A percentile compares a stretch with the other conserved stretches of the same genome.
These are phyloP conservation scores for Smallanthus sonchifolius DNA, from an alignment of 129 eudicot genomes.

Conservation along the genomic window DNA sequence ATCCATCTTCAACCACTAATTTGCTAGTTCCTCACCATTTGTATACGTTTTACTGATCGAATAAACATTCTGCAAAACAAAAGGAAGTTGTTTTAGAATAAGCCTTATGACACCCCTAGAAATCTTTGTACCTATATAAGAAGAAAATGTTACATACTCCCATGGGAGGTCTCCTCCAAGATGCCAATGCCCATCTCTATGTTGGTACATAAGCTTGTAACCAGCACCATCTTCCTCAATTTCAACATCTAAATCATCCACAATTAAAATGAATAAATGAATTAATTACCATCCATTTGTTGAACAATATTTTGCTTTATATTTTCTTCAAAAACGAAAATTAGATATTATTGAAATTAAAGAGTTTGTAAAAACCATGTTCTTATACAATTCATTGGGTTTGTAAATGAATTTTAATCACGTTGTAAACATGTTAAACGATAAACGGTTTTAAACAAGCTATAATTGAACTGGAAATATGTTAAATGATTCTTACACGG, in stretches of 20 bases:
- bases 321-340: neutral
- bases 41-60: constrained; percentile 24
- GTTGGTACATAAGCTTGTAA: constrained; percentile 31
- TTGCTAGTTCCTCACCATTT: constrained; percentile 15
- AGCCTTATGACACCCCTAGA: too few relatives aligned
- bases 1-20: neutral
- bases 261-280: neutral
- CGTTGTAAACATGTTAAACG: neutral
- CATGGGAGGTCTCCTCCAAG: constrained; percentile 37
- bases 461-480: too few relatives aligned
- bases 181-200: constrained; percentile 33
- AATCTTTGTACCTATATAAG: neutral
- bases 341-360: neutral
- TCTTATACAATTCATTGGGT: neutral
- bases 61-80: constrained; percentile 28
- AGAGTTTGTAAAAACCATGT: neutral
- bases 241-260: constrained; percentile 22
- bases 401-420: neutral
- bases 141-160: constrained; percentile 29
- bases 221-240: constrained; percentile 24
- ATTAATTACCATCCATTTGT: neutral
- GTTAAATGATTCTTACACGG: too few relatives aligned
- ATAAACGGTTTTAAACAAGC: neutral
- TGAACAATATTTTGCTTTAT: neutral
- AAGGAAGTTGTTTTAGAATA: neutral